These are phyloP conservation scores for Eimeria tenella DNA, from an alignment of 169 alveolate genomes.

Conservation along the genomic window DNA sequence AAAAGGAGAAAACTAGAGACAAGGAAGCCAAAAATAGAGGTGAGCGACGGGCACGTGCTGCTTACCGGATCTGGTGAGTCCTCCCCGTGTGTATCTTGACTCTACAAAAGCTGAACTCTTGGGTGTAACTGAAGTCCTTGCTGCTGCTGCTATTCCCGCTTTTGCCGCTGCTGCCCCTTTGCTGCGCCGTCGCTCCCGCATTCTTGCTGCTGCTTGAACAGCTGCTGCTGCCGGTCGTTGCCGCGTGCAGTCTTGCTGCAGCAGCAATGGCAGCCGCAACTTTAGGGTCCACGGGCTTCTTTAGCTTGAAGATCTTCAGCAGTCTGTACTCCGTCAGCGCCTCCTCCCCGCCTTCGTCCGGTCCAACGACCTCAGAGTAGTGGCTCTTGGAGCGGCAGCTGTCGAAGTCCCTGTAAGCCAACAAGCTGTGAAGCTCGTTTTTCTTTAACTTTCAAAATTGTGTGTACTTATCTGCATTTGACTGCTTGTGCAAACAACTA, in stretches of 20 bases:
- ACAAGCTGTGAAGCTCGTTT: not conserved
- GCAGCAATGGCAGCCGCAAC: conserved; percentile 61
- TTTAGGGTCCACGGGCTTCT: conserved; percentile 56
- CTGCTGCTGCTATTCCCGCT: conserved; percentile 6
- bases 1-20: not conserved
- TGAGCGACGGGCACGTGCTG: not conserved
- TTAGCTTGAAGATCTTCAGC: conserved; percentile 78
- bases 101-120: conserved; percentile 84
- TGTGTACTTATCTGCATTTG: not conserved
- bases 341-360: conserved; percentile 85
- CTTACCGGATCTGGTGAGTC: conserved; percentile 85
- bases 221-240: conserved; percentile 75
- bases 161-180: conserved; percentile 32
- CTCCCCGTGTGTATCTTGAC: conserved; percentile 85
- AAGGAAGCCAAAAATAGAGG: not conserved
- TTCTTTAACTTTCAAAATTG: not conserved
- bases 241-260: conserved; percentile 75
- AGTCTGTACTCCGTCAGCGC: conserved; percentile 86
- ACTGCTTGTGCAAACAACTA: not conserved
- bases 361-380: conserved; percentile 83
- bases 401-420: conserved; percentile 78
- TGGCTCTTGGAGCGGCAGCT: conserved; percentile 83
- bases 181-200: conserved; percentile 9
- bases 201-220: conserved; percentile 41
- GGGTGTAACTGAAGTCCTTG: conserved; percentile 81